Evolutionary conservation across 495 filamentous ascomycete genomes (phyloP), one percentile per base, ranked within the genome.

Genomic region (Penicillium mononematosum): DNA sequence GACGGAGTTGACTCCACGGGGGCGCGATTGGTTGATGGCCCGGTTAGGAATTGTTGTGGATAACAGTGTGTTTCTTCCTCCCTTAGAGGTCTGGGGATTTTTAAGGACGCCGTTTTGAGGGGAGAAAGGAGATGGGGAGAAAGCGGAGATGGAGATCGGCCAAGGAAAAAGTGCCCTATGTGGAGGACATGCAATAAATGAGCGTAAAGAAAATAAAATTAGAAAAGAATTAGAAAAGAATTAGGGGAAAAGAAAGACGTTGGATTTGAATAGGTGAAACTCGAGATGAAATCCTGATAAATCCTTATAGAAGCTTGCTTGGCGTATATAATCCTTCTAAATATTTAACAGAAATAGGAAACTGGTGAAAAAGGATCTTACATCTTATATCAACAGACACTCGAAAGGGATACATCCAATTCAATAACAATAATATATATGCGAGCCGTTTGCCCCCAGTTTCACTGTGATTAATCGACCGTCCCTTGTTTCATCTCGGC

Each of bases 81-180:
- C 70, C 67, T 60, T 61, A 66, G 62, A 53, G 63, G 48, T 50
- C 55, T 54, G 58, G 56, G 46, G 58, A 42, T 16, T 46, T 61
- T 56, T 57, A 66, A 68, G 59, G 70, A 72, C 63, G 73, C 69
- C 72, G 73, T 77, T 62, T 70, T 72, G 63, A 58, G 61, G 46
- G 29, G 56, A 63, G 39, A 50, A 53, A 38, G 50, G 48, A 32
- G 36, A 45, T 54, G 41, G 41, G 42, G 48, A 59, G 47, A 50
- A 41, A 41, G 31, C 25, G 41, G 58, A 52, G 60, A 25, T 62
- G 58, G 55, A 58, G 63, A 61, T 54, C 50, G 62, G 53, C 58
- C 38, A 39, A 36, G 55, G 49, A 45, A 51, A 50, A 59, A 62
- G 52, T 29, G 46, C 54, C 41, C 46, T 53, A 36, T 34, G 34